Percentiles rank a stretch among this genome's conserved stretches.
These are phyloP conservation scores for Flaveria brownii DNA, from an alignment of 129 eudicot species.

Conservation along the genomic window DNA sequence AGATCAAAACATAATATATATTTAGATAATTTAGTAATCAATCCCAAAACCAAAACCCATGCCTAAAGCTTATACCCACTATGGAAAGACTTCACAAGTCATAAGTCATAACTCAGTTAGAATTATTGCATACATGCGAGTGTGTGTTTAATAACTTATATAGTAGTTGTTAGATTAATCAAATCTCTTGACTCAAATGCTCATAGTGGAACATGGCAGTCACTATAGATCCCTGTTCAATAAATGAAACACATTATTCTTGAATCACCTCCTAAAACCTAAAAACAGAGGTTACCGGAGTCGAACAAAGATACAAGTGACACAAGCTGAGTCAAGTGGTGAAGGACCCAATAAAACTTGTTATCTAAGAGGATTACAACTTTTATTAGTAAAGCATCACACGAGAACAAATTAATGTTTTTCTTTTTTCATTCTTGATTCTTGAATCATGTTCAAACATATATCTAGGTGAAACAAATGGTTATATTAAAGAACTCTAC, in stretches of 20 bases:
- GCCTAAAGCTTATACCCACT: neutral
- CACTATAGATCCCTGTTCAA: too few species aligned
- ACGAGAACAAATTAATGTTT: neutral
- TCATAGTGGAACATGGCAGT: too few species aligned
- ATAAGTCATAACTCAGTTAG: too few species aligned
- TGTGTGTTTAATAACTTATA: too few species aligned
- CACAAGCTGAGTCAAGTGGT: neutral
- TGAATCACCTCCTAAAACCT: neutral
- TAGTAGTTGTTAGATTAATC: too few species aligned
- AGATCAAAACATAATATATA: too few species aligned
- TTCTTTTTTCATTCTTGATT: neutral
- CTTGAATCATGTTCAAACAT: constrained; percentile 5
- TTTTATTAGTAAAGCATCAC: neutral
- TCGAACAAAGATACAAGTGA: neutral
- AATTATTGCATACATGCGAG: neutral
- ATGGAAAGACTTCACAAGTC: neutral
- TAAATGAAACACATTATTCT: too few species aligned
- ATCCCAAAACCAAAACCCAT: neutral
- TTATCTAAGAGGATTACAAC: neutral
- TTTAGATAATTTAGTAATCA: neutral
- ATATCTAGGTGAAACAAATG: neutral
- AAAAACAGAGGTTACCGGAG: neutral
- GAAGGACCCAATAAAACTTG: neutral
- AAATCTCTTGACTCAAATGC: too few species aligned
- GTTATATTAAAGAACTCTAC: neutral